Evolutionary conservation across 768 basidiomycete genomes (phyloP).

Genomic region (Hydnomerulius pinastri): DNA sequence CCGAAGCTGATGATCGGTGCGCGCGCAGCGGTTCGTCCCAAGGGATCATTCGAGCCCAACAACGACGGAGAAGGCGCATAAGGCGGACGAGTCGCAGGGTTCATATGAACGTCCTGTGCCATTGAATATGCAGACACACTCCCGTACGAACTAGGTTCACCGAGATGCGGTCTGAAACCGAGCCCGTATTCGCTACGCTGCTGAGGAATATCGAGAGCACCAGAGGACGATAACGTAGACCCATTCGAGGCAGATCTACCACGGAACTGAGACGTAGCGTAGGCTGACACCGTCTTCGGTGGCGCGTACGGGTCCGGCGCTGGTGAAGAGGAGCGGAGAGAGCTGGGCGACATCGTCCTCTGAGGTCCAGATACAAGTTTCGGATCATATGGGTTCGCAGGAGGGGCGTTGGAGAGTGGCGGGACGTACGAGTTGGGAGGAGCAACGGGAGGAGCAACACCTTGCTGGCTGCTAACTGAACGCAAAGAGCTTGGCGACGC

Average conservation of each 20-base stretch:
- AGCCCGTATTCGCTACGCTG: constrained; percentile 32
- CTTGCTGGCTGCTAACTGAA: constrained; percentile 18
- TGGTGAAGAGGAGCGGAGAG: constrained; percentile 24
- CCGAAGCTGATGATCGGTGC: constrained; percentile 88
- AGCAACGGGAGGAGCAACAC: constrained; percentile 6
- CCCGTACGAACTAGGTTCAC: constrained; percentile 18
- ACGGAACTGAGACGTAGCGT: constrained; percentile 25
- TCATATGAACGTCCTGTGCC: constrained; percentile 29
- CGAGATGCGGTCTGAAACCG: constrained; percentile 17
- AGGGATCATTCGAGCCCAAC: constrained; percentile 78
- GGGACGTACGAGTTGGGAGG: constrained; percentile 8
- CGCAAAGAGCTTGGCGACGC: constrained; percentile 28
- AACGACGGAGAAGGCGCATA: constrained; percentile 88
- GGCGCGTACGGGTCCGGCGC: constrained; percentile 41
- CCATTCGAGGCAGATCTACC: constrained; percentile 48
- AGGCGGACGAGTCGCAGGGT: constrained; percentile 45
- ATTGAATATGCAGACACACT: constrained; percentile 18
- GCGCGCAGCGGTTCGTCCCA: constrained; percentile 69
- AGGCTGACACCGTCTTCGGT: constrained; percentile 20
- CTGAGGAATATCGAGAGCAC: constrained; percentile 12
- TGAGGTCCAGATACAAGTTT: constrained; percentile 19
- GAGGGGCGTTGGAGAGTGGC: constrained; percentile 1
- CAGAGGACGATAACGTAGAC: constrained; percentile 40
- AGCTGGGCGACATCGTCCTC: constrained; percentile 34
- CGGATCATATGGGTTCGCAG: constrained; percentile 20